Conservation (phyloP, 192 early-diverging fungal species). For the Rhizophagus clarus region DNA sequence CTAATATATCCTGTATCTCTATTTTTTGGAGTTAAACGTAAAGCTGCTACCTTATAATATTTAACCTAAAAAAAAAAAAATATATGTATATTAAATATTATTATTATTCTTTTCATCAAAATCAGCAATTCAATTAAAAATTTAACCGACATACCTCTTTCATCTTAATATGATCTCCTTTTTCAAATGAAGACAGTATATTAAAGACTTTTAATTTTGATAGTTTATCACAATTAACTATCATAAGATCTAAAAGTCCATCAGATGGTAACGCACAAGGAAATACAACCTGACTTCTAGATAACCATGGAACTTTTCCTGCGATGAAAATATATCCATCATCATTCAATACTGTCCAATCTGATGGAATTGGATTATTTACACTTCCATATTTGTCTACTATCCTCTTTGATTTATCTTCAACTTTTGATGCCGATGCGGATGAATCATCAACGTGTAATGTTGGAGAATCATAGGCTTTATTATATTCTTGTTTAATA, state of each 20-base stretch:
- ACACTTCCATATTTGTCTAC: slow-evolving; percentile 38
- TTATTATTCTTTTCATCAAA: too few relatives aligned
- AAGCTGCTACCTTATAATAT: slow-evolving; percentile 61
- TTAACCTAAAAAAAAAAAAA: slow-evolving; percentile 43
- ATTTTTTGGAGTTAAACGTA: slow-evolving; percentile 49
- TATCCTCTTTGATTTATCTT: slow-evolving; percentile 26
- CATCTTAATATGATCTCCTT: slow-evolving; percentile 46
- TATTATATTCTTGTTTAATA: slow-evolving; percentile 42
- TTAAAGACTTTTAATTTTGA: slow-evolving; percentile 36
- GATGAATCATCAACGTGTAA: slow-evolving; percentile 23
- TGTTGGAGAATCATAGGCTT: slow-evolving; percentile 1
- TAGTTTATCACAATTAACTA: slow-evolving; percentile 40
- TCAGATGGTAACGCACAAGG: slow-evolving; percentile 57
- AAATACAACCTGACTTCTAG: slow-evolving; percentile 46
- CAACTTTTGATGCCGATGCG: slow-evolving; percentile 24
- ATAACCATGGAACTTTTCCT: slow-evolving; percentile 54
- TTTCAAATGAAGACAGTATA: slow-evolving; percentile 48
- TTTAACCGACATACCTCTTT: slow-evolving; percentile 40
- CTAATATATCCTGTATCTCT: slow-evolving; percentile 45
- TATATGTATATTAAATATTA: neutral
- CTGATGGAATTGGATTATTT: slow-evolving; percentile 40
- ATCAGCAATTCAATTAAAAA: neutral
- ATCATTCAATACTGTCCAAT: slow-evolving; percentile 50
- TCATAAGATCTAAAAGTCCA: slow-evolving; percentile 51
- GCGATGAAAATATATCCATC: slow-evolving; percentile 46